phyloP scores from a whole-genome alignment of 371 early-diverging fungal species.

The Mortierella sp. region DNA sequence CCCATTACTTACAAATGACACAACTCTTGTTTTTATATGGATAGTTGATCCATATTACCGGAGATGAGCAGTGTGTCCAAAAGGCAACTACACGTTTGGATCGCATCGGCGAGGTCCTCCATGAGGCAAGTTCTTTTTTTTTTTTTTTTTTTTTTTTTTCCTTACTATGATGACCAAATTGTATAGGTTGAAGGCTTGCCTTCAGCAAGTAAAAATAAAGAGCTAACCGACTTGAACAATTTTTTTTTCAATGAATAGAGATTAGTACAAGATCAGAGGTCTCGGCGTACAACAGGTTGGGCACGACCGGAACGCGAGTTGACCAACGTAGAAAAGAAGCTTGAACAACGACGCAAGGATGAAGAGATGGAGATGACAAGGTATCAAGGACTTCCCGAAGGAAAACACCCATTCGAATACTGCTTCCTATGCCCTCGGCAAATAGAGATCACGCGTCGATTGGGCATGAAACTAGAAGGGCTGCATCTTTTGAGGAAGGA shows the following conservation, averaged over 20 bases:
- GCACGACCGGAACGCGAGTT: constrained; percentile 43
- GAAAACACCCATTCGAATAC: constrained; percentile 11
- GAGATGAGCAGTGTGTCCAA: no score
- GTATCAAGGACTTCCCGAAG: constrained; percentile 20
- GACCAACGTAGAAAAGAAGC: constrained; percentile 29
- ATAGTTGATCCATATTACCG: no score
- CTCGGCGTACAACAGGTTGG: constrained; percentile 29
- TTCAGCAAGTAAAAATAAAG: no score
- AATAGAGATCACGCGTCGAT: constrained; percentile 4
- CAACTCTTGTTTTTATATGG: no score
- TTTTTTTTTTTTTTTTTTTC: no score
- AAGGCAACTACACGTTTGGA: no score
- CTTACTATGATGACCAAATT: no score
- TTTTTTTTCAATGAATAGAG: constrained; percentile 7
- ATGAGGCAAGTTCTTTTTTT: no score
- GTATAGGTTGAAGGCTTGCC: no score
- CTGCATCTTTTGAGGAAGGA: constrained; percentile 28
- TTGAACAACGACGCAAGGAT: constrained; percentile 11
- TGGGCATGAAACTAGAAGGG: constrained; percentile 18
- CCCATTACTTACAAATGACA: no score
- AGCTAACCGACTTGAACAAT: no score
- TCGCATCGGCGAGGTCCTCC: no score
- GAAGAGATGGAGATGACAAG: constrained; percentile 9
- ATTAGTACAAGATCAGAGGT: constrained; percentile 15
- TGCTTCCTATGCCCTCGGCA: constrained; percentile 29